Evolutionary conservation across 2,329 filamentous ascomycete species (phyloP).

Genomic region (Neofusicoccum cordaticola): DNA sequence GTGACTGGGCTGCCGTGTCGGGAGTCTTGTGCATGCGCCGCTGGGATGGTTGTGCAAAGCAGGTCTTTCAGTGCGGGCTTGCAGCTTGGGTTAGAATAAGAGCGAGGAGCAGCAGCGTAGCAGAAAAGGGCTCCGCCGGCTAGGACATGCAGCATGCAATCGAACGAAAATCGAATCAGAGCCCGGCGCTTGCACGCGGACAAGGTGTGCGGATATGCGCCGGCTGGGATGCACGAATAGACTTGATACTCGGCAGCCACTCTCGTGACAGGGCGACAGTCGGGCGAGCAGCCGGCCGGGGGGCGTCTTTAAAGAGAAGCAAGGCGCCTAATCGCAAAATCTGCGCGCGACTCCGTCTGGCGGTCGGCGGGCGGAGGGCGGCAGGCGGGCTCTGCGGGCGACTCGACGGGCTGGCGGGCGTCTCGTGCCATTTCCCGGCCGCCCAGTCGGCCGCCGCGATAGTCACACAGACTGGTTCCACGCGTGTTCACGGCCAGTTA

Average conservation of each 20-base stretch:
- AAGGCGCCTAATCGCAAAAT: conserved; percentile 16
- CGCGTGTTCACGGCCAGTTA: neutral
- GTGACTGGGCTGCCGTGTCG: conserved; percentile 32
- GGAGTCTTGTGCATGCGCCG: conserved; percentile 42
- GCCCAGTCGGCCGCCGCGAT: conserved; percentile 8
- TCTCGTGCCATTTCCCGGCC: conserved; percentile 7
- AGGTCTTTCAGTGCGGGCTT: conserved; percentile 30
- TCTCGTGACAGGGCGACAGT: conserved; percentile 14
- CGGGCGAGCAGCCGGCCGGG: neutral
- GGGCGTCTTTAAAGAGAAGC: conserved; percentile 13
- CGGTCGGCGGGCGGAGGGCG: neutral
- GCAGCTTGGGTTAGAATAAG: conserved; percentile 33
- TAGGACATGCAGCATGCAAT: conserved; percentile 14
- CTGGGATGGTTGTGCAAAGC: conserved; percentile 24
- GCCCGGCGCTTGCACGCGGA: conserved; percentile 16
- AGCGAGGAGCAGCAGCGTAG: conserved; percentile 27
- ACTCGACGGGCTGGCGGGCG: neutral
- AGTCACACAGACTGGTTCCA: conserved; percentile 5
- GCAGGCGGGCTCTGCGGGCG: neutral
- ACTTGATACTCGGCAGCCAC: conserved; percentile 8
- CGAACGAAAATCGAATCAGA: conserved; percentile 16
- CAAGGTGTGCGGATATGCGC: too few species aligned
- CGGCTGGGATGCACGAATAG: neutral
- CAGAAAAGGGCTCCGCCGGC: conserved; percentile 22
- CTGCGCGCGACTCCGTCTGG: conserved; percentile 3